Base-by-base conservation (phyloP, 805 yeast species). In the Komagataella populi region DNA sequence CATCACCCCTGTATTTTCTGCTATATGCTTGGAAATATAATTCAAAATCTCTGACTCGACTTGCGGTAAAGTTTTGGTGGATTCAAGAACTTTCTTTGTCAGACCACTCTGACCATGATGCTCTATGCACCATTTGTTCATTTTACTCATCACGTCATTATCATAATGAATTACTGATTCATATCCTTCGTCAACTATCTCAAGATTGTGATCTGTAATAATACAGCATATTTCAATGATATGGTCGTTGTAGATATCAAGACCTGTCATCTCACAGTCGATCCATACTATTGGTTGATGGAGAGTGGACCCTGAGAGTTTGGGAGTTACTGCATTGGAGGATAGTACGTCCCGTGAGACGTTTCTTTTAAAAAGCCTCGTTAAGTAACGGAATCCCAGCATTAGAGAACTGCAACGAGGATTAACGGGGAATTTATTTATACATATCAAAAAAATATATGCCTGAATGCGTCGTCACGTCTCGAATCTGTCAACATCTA, bases 191-290 rank as follows among this genome's bases (percentile, higher is more conserved):
- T 87, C 95, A 1, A 88, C 68, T 3, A 87, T 59, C 51, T 85
- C 78, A 54, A 93, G 72, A 53, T 87, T 69, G 7, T 86, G 88
- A 60, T 91, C 96, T 1, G 99, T 93, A 48, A 93, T 72, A 45
- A 91, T 70, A 63, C 96, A 89, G 63, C 96, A 87, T 23, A 93
- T 82, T 66, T 93, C 99, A 54, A 93, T 86, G 58, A 93, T 90
- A 53, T 77, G 80, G 63, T 93, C 98, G n/a, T 74, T 72, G 48
- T 68, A 65, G n/a, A 82, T 80, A 58, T 91, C 84, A 45, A 93
- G 69, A 0, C 99, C 99, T 0, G 99, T 93, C 99, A 93, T 93
- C 64, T 93, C 99, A 67, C 98, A 93, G 68, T 93, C 99, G 16
- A 93, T 75, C 99, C 99, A 93, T 3, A 93, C 95, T 17, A 91